phyloP scores from a whole-genome alignment of 2,329 filamentous ascomycete species.

The Fusarium burgessii region DNA sequence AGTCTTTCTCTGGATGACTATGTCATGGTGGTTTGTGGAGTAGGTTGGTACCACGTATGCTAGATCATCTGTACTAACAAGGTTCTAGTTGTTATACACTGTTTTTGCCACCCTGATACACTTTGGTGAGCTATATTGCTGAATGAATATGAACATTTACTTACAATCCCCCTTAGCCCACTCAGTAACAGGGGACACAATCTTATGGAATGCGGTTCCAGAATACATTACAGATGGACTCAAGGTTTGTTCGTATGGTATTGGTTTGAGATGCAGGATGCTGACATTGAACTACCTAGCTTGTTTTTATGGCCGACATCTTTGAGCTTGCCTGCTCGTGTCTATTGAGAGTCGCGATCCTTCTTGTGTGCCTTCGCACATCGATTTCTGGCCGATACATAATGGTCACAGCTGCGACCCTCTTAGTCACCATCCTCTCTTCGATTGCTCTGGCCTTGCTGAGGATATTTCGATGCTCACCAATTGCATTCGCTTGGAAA shows the following conservation, averaged over 20 bases:
- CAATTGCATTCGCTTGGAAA: slow-evolving; percentile 52
- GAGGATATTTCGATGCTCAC: slow-evolving; percentile 57
- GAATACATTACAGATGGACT: slow-evolving; percentile 25
- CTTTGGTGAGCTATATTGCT: slow-evolving; percentile 3
- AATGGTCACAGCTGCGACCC: slow-evolving; percentile 50
- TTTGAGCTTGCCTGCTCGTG: slow-evolving; percentile 55
- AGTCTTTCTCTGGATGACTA: slow-evolving; percentile 55
- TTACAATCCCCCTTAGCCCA: slow-evolving; percentile 21
- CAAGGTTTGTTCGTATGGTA: slow-evolving; percentile 13
- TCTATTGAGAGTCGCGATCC: slow-evolving; percentile 55
- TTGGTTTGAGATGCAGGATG: too few relatives aligned
- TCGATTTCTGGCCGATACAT: slow-evolving; percentile 52
- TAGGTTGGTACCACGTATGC: slow-evolving; percentile 30
- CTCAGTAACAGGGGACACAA: slow-evolving; percentile 6
- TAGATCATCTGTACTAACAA: slow-evolving; percentile 3
- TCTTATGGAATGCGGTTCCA: slow-evolving; percentile 6
- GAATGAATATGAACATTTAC: not conserved
- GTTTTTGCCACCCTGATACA: slow-evolving; percentile 29
- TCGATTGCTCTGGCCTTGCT: slow-evolving; percentile 53
- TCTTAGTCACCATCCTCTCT: slow-evolving; percentile 51
- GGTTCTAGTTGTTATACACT: slow-evolving; percentile 41
- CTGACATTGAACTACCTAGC: slow-evolving; percentile 35
- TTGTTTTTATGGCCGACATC: slow-evolving; percentile 48
- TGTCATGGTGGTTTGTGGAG: slow-evolving; percentile 52
- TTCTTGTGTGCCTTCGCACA: slow-evolving; percentile 55